Evolutionary conservation across 2,329 filamentous ascomycete genomes (phyloP).

Genomic region (Peltaster fructicola): DNA sequence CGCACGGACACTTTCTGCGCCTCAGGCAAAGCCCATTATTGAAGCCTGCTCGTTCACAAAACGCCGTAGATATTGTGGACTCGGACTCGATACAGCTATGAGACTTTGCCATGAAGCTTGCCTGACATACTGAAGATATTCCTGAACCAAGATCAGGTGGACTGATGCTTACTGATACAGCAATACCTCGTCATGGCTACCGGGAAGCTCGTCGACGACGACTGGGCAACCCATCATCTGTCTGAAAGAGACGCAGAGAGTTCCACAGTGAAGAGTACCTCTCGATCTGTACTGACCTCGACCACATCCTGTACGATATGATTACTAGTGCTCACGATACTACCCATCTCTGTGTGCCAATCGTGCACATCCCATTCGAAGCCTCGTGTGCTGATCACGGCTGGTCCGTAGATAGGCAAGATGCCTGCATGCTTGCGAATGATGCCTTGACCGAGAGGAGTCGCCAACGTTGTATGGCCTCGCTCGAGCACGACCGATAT

Average conservation of each 20-base stretch:
- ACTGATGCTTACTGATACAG: too few species aligned
- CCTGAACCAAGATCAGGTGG: too few species aligned
- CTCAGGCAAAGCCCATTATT: too few species aligned
- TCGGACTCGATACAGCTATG: too few species aligned
- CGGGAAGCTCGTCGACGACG: too few species aligned
- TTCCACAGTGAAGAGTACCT: constrained; percentile 32
- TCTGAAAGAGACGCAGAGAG: constrained; percentile 3
- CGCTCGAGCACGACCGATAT: constrained; percentile 64
- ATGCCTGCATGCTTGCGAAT: constrained; percentile 75
- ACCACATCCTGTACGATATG: constrained; percentile 26
- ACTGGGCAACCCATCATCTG: too few species aligned
- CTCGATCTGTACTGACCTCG: constrained; percentile 22
- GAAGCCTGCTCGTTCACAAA: too few species aligned
- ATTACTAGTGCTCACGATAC: constrained; percentile 32
- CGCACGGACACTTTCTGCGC: too few species aligned
- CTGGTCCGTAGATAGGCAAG: constrained; percentile 63
- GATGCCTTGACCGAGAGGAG: constrained; percentile 31
- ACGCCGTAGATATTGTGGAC: too few species aligned
- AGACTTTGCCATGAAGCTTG: too few species aligned
- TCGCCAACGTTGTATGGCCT: constrained; percentile 50
- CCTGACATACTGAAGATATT: too few species aligned
- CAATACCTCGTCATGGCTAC: too few species aligned
- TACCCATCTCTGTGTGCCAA: constrained; percentile 47
- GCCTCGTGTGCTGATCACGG: constrained; percentile 60
- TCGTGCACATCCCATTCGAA: constrained; percentile 79